Evolutionary conservation across 2,329 filamentous ascomycete species (phyloP), one percentile per base, ranked within the genome.

Genomic region (Phaeophleospora eucalypticola): DNA sequence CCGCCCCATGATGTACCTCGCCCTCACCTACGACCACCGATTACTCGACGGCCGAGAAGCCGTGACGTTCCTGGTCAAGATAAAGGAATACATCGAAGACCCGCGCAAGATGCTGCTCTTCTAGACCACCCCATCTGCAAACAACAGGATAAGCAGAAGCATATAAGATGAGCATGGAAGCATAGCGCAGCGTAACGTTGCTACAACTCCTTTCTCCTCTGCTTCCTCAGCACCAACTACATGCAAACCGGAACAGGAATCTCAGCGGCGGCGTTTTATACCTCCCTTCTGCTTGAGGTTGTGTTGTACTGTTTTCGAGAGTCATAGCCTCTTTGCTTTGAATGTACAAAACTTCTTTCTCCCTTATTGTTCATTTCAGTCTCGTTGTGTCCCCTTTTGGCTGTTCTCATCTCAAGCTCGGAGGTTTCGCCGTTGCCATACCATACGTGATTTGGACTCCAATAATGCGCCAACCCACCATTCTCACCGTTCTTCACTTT

Each of bases 1-100:
- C 59, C 82, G 93, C 58, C 93, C 93, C 72, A 97, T 98, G 89
- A 98, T 98, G 93, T 97, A 95, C 71, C 81, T 98, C 56, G 93
- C 93, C 35, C 79, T 98, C 50, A 98, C 93, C 12, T 98, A 98
- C 66, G 93, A 98, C 68, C 93, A 98, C 74, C 87, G 93, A 66
- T 81, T 98, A 41, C 78, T 98, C 18, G 93, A 97, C 68, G 93
- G 93, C 41, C 83, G 91, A 66, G 91, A 97, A 74, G 93, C 91
- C 38, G 89, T 95, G 34, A 93, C 91, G 53, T 97, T 97, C 79
- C 77, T 97, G 59, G 86, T 97, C 52, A 95, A 95, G 81, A 70
- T 98, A 64, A 97, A 97, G 82, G 88, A 50, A 42, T 40, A 40
- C 43, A 53, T 41, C 37, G 41, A 44, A 75, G 93, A 97, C 65